Base-by-base conservation (phyloP, 1,139 yeast genomes). In the Diutina ranongensis region DNA sequence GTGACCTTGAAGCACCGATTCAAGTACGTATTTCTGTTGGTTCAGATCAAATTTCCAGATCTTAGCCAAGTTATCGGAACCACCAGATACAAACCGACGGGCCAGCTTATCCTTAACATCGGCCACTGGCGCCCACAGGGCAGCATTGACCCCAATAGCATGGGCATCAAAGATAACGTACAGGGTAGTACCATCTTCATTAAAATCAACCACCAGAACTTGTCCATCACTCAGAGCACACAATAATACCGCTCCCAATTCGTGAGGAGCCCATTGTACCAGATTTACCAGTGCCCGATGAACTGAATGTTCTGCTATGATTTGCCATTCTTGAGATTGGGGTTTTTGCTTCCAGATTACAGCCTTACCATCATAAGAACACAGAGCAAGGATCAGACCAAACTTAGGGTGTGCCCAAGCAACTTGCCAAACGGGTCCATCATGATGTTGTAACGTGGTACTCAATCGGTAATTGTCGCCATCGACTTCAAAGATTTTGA, bases 351-450 rank as follows among this genome's bases (percentile, higher is more conserved):
- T 83, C 98, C 98, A 92, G 56, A 94, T 80, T 52, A 89, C 68
- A 9, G 87, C 97, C 58, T 83, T 83, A 47, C 98, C 98, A 59
- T 92, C 98, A 58, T 87, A 94, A 1, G 96, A 86, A 54, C 95
- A 88, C 27, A 95, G 83, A 0, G 98, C 98, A 53, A 92, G 72
- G 53, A 92, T 86, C 5, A 88, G 83, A 34, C 98, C 98, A 59
- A 92, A 92, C 63, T 92, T 92, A 40, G 99, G 98, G 61, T 94
- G 98, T 2, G 98, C 97, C 99, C 98, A 92, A 46, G 89, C 79
- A 32, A 89, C 94, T 65, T 92, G 96, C 98, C 99, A 94, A 45
- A 94, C 97, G 10, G 98, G 97, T 20, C 98, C 98, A 52, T 88
- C 96, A 62, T 92, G 99, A 28, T 72, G 95, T 78, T 58, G 75